Conservation (phyloP, 352 stramenopile species). For the Phytophthora syringae region DNA sequence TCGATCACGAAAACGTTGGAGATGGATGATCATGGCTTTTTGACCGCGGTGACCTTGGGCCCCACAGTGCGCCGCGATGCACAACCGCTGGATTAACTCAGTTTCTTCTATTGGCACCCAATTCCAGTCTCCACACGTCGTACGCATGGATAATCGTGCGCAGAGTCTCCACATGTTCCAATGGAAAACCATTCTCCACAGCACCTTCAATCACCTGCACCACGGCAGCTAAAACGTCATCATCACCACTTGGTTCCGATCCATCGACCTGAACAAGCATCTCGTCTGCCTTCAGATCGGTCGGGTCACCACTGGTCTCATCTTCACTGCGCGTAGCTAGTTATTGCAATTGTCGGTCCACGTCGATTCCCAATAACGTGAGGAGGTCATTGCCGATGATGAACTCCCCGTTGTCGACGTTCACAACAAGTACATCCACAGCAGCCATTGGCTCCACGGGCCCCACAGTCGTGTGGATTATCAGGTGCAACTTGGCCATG, state of each 20-base stretch:
- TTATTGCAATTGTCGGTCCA: too few relatives aligned
- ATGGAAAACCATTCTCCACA: constrained; percentile 18
- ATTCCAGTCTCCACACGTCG: not conserved
- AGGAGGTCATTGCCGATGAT: too few relatives aligned
- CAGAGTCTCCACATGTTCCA: not conserved
- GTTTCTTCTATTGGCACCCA: not conserved
- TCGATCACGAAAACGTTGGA: not conserved
- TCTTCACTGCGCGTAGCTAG: constrained; percentile 2
- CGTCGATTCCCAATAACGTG: too few relatives aligned
- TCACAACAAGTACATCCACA: not conserved
- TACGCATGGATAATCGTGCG: not conserved
- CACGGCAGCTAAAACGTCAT: constrained; percentile 5
- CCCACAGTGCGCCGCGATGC: not conserved
- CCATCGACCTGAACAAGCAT: not conserved
- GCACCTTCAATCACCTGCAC: not conserved
- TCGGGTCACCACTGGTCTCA: not conserved
- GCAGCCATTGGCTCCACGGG: not conserved
- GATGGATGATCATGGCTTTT: not conserved
- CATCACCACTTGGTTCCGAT: not conserved
- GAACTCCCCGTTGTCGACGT: not conserved
- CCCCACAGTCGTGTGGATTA: constrained; percentile 18
- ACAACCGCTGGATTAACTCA: not conserved
- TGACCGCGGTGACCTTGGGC: not conserved
- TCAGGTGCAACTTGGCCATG: constrained; percentile 5
- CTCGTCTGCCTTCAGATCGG: not conserved